Percentiles rank a stretch among this genome's conserved stretches.
Conservation (phyloP, 108 stramenopile genomes). For the Thalassiosira profunda region DNA sequence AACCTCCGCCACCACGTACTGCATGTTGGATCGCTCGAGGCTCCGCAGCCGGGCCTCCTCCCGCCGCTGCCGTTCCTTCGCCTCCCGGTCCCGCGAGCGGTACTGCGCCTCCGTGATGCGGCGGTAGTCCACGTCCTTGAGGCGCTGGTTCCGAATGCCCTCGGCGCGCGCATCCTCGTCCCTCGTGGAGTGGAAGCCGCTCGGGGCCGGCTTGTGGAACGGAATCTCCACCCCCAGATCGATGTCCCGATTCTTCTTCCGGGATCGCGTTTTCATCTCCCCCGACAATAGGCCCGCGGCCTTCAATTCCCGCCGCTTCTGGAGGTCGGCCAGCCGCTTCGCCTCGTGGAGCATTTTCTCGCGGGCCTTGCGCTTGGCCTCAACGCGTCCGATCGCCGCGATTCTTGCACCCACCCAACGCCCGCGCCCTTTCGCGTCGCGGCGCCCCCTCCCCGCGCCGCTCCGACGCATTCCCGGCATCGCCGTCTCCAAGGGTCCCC, state of each 20-base stretch:
- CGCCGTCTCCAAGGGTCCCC: too few species aligned
- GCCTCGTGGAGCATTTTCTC: slow-evolving; percentile 97
- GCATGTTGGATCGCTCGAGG: slow-evolving; percentile 90
- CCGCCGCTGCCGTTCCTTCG: slow-evolving; percentile 73
- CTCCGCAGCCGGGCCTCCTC: slow-evolving; percentile 79
- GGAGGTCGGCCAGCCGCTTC: slow-evolving; percentile 95
- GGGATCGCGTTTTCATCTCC: slow-evolving; percentile 49
- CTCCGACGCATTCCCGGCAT: too few species aligned
- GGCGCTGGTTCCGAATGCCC: slow-evolving; percentile 54
- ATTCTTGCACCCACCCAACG: too few species aligned
- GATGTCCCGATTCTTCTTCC: slow-evolving; percentile 71
- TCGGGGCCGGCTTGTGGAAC: slow-evolving; percentile 97
- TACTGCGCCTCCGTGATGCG: slow-evolving; percentile 81
- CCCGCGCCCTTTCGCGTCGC: too few species aligned
- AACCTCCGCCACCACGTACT: slow-evolving; percentile 91
- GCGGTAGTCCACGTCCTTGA: slow-evolving; percentile 84
- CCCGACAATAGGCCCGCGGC: slow-evolving; percentile 90
- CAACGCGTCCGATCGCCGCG: too few species aligned
- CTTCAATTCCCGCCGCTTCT: slow-evolving; percentile 98
- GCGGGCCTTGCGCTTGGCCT: slow-evolving; percentile 98
- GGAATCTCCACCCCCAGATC: slow-evolving; percentile 98
- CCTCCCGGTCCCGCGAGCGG: slow-evolving; percentile 80
- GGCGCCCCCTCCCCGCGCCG: too few species aligned
- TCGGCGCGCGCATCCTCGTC: slow-evolving; percentile 75
- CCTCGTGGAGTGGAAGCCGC: slow-evolving; percentile 93